Evolutionary conservation across 345 rosid genomes (phyloP), one percentile per base, ranked within the genome.

Genomic region (Hibiscus tridactylites): DNA sequence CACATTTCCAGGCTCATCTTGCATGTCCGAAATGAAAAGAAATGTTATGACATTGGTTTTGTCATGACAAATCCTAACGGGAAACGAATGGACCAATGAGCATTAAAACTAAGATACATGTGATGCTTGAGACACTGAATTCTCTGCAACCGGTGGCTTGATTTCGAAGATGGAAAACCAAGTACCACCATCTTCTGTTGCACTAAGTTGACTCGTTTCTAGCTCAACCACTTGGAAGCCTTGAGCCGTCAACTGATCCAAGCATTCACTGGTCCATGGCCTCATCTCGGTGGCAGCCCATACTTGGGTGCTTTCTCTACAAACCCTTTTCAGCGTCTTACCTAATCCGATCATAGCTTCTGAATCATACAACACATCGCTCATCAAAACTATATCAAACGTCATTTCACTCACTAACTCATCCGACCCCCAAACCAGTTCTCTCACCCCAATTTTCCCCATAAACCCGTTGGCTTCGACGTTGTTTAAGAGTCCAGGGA

Each of bases 371-470:
- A 83, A 77, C 74, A 81, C 76, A 44, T 83, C 82, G 10, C 86
- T 85, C 81, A 83, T 77, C 76, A 81, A 47, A 24, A 81, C 82
- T 0, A 76, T 29, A 35, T 81, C 81, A 37, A 77, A 82, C 68
- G 61, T 58, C 16, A 33, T 26, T 33, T 7, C 73, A 52, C 35
- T 52, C 54, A 19, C 3, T 26, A 71, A 26, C 70, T 75, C 80
- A 17, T 65, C 75, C 42, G 44, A 53, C 12, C 80, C 85, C 88
- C 80, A 84, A 11, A 60, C 76, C 21, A 82, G 82, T 61, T 82
- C 77, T 29, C 59, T 73, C 13, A 79, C 83, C 15, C 77, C 78
- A 3, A 75, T 77, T n/a, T 19, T 56, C 28, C 70, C 74, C 6
- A 29, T 62, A 7, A 75, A 56, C 68, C 72, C 81, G 42, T 79